Conservation (phyloP, 768 basidiomycete species). For the Kwoniella sp. region DNA sequence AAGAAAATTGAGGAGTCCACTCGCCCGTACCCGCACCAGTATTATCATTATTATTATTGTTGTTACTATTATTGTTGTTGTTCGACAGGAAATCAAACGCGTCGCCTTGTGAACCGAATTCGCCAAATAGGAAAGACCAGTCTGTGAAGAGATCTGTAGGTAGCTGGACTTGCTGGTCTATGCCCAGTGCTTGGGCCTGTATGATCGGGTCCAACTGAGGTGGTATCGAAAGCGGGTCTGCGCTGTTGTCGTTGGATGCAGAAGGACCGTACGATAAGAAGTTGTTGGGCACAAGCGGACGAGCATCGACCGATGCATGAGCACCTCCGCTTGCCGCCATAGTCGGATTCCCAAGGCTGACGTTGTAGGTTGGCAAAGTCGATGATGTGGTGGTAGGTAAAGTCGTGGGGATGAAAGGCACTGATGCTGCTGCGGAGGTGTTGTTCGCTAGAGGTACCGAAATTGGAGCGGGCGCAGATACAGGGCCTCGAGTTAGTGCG, state of each 20-base stretch:
- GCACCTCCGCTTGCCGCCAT: not conserved
- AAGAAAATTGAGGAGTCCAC: not conserved
- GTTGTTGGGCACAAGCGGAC: not conserved
- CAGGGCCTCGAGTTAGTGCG: not conserved
- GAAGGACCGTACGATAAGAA: not conserved
- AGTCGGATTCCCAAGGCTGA: not conserved
- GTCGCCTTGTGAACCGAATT: conserved; percentile 27
- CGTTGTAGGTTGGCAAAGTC: not conserved
- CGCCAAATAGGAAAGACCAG: conserved; percentile 40
- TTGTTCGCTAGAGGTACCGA: not conserved
- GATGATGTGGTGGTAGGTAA: not conserved
- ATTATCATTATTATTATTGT: not conserved
- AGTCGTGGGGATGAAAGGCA: not conserved
- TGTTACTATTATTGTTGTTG: not conserved
- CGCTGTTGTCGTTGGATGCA: not conserved
- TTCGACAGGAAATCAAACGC: conserved; percentile 41
- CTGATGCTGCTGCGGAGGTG: not conserved
- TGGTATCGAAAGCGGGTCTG: not conserved
- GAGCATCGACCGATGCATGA: not conserved
- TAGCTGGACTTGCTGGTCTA: conserved; percentile 24
- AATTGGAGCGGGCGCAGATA: not conserved
- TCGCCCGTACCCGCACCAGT: not conserved
- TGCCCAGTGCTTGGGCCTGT: not conserved
- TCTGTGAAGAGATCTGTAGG: conserved; percentile 38
- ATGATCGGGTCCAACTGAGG: not conserved